phyloP scores from a whole-genome alignment of 805 yeast genomes.

The Torulaspora delbrueckii region DNA sequence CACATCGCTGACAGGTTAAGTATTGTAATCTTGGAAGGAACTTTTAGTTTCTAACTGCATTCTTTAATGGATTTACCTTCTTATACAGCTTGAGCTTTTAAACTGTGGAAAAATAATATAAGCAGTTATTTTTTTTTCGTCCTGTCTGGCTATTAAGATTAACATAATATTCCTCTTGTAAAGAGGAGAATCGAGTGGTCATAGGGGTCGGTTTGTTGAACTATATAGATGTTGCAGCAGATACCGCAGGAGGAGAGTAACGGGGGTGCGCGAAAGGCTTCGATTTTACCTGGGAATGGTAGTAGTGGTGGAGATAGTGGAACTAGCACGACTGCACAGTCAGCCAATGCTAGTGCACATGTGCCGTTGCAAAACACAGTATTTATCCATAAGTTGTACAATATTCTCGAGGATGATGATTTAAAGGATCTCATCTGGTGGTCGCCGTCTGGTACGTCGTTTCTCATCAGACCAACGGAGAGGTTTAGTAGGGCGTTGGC shows the following conservation, averaged over 20 bases:
- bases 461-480: conserved; percentile 71
- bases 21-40: neutral
- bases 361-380: conserved; percentile 45
- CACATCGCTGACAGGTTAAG: conserved; percentile 1
- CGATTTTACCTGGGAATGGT: conserved; percentile 5
- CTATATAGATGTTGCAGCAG: conserved; percentile 1
- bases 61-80: neutral
- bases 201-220: conserved; percentile 2
- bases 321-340: neutral
- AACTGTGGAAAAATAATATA: neutral
- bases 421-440: conserved; percentile 81
- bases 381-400: conserved; percentile 85
- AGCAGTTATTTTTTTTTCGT: neutral
- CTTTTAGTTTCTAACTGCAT: neutral
- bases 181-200: neutral
- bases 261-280: conserved; percentile 2
- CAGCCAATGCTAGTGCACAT: neutral
- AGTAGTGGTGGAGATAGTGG: neutral
- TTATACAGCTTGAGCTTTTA: neutral
- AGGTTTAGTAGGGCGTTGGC: conserved; percentile 70
- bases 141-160: neutral
- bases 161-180: neutral
- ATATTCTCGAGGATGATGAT: conserved; percentile 77
- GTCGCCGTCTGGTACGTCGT: conserved; percentile 66
- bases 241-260: conserved; percentile 6